Evolutionary conservation across 371 early-diverging fungal species (phyloP).

Genomic region (Haplosporangium sp.): DNA sequence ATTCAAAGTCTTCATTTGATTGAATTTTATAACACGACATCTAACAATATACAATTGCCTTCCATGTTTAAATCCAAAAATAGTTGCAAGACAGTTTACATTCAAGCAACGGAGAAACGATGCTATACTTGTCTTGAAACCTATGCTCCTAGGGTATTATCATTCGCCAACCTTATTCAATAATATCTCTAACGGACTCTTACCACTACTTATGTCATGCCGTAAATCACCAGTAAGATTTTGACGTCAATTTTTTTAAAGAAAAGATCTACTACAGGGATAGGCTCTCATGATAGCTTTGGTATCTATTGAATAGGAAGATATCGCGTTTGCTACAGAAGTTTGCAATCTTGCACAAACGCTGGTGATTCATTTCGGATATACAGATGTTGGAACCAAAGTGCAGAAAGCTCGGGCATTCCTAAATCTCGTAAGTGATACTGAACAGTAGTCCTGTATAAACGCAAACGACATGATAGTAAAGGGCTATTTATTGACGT

Average conservation of each 20-base stretch:
- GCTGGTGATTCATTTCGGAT: slow-evolving; percentile 47
- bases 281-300: no score
- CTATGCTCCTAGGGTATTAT: slow-evolving; percentile 51
- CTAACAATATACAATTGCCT: background rate
- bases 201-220: slow-evolving; percentile 28
- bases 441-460: background rate
- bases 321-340: slow-evolving; percentile 26
- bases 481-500: background rate
- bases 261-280: no score
- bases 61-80: background rate
- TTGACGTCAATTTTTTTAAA: background rate
- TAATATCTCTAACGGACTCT: slow-evolving; percentile 44
- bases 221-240: slow-evolving; percentile 32
- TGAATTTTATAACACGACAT: no score
- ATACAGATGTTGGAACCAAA: slow-evolving; percentile 30
- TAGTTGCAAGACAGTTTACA: slow-evolving; percentile 41
- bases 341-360: slow-evolving; percentile 42
- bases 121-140: slow-evolving; percentile 34
- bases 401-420: slow-evolving; percentile 32
- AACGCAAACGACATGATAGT: background rate
- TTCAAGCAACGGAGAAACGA: slow-evolving; percentile 32
- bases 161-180: slow-evolving; percentile 56
- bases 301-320: slow-evolving; percentile 25
- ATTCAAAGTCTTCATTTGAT: no score
- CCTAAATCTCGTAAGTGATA: slow-evolving; percentile 27